Evolutionary conservation across 73 alveolate species (phyloP), one percentile per base, ranked within the genome.

Genomic region (Effrenium voratum): DNA sequence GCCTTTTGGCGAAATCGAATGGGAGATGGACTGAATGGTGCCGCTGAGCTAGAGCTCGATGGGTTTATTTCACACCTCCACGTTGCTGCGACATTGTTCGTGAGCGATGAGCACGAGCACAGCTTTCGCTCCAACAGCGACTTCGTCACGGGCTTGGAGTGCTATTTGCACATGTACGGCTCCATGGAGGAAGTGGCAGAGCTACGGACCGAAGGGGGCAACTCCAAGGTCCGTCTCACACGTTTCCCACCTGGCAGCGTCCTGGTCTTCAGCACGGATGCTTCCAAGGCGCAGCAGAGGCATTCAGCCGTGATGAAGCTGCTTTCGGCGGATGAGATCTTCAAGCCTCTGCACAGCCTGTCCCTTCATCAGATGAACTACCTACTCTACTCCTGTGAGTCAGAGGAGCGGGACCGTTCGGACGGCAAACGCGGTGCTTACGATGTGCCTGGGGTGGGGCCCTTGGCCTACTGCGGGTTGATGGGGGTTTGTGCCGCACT

Each of bases 371-470:
- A 85, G 94, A 19, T 85, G 80, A 85, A 85, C 43, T 85, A 59
- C 94, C 19, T 85, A 81, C 82, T 85, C 13, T 88, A 88, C 38
- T 66, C 86, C 30, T 99, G 99, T 47, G 99, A 99, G 49, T 93
- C 94, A 82, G 99, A 99, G 94, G 99, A 99, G 92, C 82, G 93
- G 93, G 99, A 99, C 90, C 99, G 99, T 55, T 98, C 99, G 22
- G 82, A 99, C 47, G 99, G 99, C 30, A 99, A 68, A 66, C 99
- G 99, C 93, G 99, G 98, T 24, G 81, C 87, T 38, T 75, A 91
- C 41, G 79, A 50, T 16, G 59, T 87, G 26, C 95, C 95, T 10
- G 87, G 91, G 47, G 59, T 36, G 49, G 98, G 98, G 22, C 91
- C 98, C 15, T 75, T 91, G 43, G 80, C 90, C 30, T 91, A 91